Conservation (phyloP, 805 yeast genomes). For the Candida gorgasii region DNA sequence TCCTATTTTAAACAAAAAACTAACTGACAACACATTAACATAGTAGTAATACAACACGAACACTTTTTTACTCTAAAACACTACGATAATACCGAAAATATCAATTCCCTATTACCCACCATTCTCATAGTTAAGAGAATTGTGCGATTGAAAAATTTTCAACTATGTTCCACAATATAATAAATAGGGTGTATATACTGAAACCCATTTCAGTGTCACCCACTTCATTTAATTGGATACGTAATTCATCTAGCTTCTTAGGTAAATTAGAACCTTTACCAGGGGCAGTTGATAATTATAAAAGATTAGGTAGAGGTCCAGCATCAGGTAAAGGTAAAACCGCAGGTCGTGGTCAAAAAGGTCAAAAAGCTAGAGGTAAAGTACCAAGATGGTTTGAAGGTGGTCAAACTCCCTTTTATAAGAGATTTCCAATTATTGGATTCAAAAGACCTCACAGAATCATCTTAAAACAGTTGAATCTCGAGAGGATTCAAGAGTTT, state of each 20-base stretch:
- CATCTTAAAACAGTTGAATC: constrained; percentile 58
- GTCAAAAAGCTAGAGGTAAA: constrained; percentile 93
- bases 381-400: constrained; percentile 97
- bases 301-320: constrained; percentile 94
- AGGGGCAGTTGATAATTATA: constrained; percentile 60
- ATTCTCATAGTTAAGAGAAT: neutral
- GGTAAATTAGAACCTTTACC: constrained; percentile 59
- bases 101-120: neutral
- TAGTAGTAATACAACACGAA: too few relatives aligned
- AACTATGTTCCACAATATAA: neutral
- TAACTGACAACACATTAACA: too few relatives aligned
- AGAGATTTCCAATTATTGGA: constrained; percentile 85
- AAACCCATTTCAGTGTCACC: neutral
- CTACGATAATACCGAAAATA: too few relatives aligned
- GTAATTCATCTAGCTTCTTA: constrained; percentile 28
- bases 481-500: constrained; percentile 69
- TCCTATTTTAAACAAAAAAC: too few relatives aligned
- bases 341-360: constrained; percentile 96
- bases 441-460: constrained; percentile 66
- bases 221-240: constrained; percentile 1
- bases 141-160: constrained; percentile 8
- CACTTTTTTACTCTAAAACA: too few relatives aligned
- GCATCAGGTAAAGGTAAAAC: constrained; percentile 93
- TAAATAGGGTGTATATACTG: constrained; percentile 1
- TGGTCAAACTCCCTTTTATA: constrained; percentile 93